Conservation (phyloP, 768 basidiomycete genomes). For the Agrocybe pediades region DNA sequence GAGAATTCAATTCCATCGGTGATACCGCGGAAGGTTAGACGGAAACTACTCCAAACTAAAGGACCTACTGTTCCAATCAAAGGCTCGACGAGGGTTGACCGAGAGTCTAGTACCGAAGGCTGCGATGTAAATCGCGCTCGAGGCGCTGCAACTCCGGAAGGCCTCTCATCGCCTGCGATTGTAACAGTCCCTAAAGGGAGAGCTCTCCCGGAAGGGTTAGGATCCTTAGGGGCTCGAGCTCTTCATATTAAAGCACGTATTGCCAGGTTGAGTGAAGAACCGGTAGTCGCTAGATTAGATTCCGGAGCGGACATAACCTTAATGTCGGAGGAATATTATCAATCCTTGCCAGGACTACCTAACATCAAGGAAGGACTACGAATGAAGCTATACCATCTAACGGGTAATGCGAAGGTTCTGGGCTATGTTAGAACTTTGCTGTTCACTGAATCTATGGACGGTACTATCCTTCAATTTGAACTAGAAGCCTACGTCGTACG, state of each 20-base stretch:
- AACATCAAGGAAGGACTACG: slow-evolving; percentile 15
- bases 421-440: slow-evolving; percentile 14
- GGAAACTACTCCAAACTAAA: neutral
- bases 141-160: neutral
- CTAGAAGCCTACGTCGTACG: slow-evolving; percentile 25
- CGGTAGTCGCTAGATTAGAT: neutral
- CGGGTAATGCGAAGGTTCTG: slow-evolving; percentile 3
- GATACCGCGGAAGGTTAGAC: too few species aligned
- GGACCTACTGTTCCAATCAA: too few species aligned
- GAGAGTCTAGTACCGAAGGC: too few species aligned
- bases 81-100: too few species aligned
- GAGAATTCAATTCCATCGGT: too few species aligned
- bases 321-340: slow-evolving; percentile 13
- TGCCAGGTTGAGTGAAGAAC: too few species aligned
- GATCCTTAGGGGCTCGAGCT: too few species aligned
- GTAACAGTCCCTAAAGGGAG: neutral
- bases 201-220: neutral
- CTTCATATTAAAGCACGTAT: too few species aligned
- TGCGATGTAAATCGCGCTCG: neutral
- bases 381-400: too few species aligned
- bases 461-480: slow-evolving; percentile 13
- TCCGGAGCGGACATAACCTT: too few species aligned
- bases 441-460: slow-evolving; percentile 1
- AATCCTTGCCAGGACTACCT: slow-evolving; percentile 6
- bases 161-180: neutral